These are phyloP conservation scores for Leccinum imitatum DNA, from an alignment of 768 basidiomycete species.

Conservation along the genomic window DNA sequence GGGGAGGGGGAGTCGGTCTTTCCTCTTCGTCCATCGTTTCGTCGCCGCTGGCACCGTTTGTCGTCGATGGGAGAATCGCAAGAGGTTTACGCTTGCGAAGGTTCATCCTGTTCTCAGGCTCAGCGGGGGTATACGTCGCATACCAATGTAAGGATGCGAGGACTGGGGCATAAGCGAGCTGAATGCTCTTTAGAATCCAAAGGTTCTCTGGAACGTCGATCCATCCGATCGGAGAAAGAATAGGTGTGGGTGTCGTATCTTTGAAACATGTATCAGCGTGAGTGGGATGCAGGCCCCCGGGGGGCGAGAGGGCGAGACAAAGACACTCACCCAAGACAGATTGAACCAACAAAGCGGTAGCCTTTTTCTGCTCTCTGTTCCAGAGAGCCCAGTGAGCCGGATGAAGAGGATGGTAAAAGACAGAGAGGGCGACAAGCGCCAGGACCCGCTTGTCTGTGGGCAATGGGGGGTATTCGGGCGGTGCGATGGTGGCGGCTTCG, in stretches of 20 bases:
- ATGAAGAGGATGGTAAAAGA: conserved; percentile 54
- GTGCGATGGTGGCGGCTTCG: conserved; percentile 36
- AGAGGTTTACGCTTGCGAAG: conserved; percentile 34
- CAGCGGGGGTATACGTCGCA: conserved; percentile 29
- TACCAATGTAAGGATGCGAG: conserved; percentile 31
- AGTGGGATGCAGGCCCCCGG: conserved; percentile 4
- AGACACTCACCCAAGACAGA: conserved; percentile 50
- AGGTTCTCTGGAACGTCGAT: conserved; percentile 35
- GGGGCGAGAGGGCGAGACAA: background rate
- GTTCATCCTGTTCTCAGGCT: conserved; percentile 34
- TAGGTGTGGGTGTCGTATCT: conserved; percentile 33
- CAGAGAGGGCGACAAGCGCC: conserved; percentile 58
- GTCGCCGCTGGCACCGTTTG: conserved; percentile 38
- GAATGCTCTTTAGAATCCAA: conserved; percentile 34
- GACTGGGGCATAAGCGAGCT: conserved; percentile 27
- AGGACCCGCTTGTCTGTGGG: conserved; percentile 46
- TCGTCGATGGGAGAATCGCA: conserved; percentile 14
- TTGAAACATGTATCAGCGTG: conserved; percentile 11
- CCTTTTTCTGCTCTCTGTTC: conserved; percentile 47
- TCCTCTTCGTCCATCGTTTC: conserved; percentile 33
- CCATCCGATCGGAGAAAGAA: conserved; percentile 37
- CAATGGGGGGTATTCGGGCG: conserved; percentile 40
- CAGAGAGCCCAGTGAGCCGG: conserved; percentile 67
- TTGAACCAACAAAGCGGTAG: conserved; percentile 53
- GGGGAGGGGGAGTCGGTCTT: conserved; percentile 27